A percentile compares a stretch with the other conserved stretches of the same genome.
These are phyloP conservation scores for Bretschneidera sinensis DNA, from an alignment of 345 rosid species.

Conservation along the genomic window DNA sequence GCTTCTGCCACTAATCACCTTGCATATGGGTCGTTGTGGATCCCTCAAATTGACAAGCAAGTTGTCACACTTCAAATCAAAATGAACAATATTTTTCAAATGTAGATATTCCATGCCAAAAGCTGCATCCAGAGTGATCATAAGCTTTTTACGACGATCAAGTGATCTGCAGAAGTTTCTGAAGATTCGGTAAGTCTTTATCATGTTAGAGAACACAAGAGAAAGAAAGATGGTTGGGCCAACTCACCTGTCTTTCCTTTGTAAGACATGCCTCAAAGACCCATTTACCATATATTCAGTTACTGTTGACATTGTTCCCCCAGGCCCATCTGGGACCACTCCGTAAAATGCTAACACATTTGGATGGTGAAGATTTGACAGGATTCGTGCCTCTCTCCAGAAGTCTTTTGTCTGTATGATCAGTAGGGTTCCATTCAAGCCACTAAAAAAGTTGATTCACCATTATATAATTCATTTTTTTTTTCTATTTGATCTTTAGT, in stretches of 20 bases:
- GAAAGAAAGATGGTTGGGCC: background rate
- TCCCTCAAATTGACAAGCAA: constrained; percentile 85
- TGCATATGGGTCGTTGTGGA: constrained; percentile 88
- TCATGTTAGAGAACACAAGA: background rate
- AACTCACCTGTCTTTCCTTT: constrained; percentile 60
- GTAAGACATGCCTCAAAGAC: constrained; percentile 69
- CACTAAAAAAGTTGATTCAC: background rate
- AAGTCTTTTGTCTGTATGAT: constrained; percentile 64
- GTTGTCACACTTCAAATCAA: constrained; percentile 95
- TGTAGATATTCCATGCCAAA: constrained; percentile 97
- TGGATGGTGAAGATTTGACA: constrained; percentile 92
- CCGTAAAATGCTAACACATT: constrained; percentile 94
- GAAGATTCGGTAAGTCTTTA: background rate
- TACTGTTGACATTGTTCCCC: constrained; percentile 83
- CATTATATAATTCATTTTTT: no score
- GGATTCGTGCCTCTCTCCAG: constrained; percentile 89
- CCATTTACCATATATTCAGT: constrained; percentile 92
- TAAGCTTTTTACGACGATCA: constrained; percentile 74
- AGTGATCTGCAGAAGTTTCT: constrained; percentile 46
- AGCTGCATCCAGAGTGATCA: constrained; percentile 81
- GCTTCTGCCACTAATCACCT: constrained; percentile 37
- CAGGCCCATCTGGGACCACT: constrained; percentile 86
- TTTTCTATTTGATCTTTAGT: no score
- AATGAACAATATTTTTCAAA: constrained; percentile 77
- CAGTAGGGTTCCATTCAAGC: background rate